Conservation (phyloP, 2,329 filamentous ascomycete genomes). For the Paramyrothecium roridum region DNA sequence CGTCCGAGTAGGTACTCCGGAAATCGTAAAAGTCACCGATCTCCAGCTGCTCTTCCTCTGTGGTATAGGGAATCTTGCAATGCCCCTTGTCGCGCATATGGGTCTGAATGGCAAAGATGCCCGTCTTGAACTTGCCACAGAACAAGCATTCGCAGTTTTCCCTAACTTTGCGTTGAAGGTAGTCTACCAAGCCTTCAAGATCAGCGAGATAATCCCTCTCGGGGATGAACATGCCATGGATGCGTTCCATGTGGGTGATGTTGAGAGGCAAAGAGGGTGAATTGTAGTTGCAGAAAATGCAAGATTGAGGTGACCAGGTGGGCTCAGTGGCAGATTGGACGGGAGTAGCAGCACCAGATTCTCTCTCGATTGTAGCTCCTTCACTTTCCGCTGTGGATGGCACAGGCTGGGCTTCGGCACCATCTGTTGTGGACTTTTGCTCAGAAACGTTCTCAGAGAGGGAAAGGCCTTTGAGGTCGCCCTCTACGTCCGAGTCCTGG, state of each 20-base stretch:
- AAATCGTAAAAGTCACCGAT: conserved; percentile 98
- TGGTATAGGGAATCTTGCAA: conserved; percentile 92
- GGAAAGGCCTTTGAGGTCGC: conserved; percentile 58
- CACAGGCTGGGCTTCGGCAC: conserved; percentile 3
- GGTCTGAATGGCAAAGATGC: conserved; percentile 78
- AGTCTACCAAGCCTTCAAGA: conserved; percentile 73
- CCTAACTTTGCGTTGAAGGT: conserved; percentile 76
- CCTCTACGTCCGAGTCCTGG: conserved; percentile 66
- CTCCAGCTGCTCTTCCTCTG: conserved; percentile 85
- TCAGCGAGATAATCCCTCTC: conserved; percentile 83
- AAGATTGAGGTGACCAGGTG: conserved; percentile 50
- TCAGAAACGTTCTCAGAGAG: not conserved
- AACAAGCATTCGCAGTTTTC: conserved; percentile 81
- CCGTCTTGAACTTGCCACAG: conserved; percentile 80
- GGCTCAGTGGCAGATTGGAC: conserved; percentile 30
- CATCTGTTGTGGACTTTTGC: not conserved
- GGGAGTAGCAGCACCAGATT: conserved; percentile 40
- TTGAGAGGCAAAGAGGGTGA: conserved; percentile 76
- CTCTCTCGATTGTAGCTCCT: conserved; percentile 27
- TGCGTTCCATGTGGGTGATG: conserved; percentile 83
- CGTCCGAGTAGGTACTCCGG: conserved; percentile 89
- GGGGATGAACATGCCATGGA: conserved; percentile 94
- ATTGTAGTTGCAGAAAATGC: conserved; percentile 89
- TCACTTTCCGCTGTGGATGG: too few species aligned
- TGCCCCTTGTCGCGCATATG: conserved; percentile 98